phyloP scores from a whole-genome alignment of 139 green algal genomes.

The Helicosporidium sp. region DNA sequence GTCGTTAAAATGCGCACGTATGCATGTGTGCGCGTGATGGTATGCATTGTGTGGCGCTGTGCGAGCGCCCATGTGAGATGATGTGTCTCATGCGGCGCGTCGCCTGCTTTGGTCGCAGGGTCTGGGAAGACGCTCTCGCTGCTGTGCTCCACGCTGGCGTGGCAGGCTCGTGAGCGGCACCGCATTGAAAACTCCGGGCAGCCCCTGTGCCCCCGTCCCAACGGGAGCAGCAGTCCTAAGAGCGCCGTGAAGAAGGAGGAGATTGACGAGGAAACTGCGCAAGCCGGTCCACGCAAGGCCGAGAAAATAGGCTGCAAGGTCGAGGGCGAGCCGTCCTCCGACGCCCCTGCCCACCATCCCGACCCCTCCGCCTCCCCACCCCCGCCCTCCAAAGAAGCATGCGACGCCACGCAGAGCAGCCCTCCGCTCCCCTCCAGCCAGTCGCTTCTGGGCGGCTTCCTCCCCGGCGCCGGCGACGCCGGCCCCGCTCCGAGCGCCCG shows the following conservation, averaged over 20 bases:
- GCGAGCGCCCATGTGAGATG: not conserved
- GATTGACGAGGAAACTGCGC: too few species aligned
- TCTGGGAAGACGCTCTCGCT: conserved; percentile 79
- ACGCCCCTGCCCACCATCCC: not conserved
- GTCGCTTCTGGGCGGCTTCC: conserved; percentile 1
- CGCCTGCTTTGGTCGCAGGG: conserved; percentile 6
- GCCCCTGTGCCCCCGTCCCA: too few species aligned
- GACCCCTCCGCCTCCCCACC: too few species aligned
- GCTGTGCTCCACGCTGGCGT: conserved; percentile 57
- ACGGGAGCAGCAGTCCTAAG: too few species aligned
- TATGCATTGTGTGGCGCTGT: not conserved
- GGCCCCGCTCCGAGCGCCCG: conserved; percentile 1
- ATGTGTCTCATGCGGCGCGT: not conserved
- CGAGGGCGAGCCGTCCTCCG: not conserved
- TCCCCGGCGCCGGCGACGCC: conserved; percentile 1
- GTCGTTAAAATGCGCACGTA: too few species aligned
- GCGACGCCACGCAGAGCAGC: too few species aligned
- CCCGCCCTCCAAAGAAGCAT: too few species aligned
- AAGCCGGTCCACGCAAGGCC: too few species aligned
- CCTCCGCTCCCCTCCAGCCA: not conserved
- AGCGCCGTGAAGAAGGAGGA: too few species aligned
- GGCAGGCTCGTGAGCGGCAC: conserved; percentile 26
- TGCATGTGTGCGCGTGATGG: too few species aligned
- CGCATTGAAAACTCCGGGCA: conserved; percentile 12
- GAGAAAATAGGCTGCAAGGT: too few species aligned